phyloP scores from a whole-genome alignment of 2,329 filamentous ascomycete species.

The Colletotrichum sansevieriae region DNA sequence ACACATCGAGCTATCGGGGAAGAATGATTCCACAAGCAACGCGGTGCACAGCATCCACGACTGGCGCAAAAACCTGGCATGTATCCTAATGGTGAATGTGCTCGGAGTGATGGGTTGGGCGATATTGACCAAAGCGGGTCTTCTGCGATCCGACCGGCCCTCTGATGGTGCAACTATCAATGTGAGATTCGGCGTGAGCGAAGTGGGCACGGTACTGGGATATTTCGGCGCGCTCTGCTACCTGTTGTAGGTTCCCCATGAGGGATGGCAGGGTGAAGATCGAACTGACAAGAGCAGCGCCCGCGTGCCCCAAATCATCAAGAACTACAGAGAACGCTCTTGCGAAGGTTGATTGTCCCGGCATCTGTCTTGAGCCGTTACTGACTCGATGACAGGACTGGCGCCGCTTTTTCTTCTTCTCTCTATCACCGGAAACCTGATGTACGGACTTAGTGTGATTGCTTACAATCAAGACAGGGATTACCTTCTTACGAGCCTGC shows the following conservation, averaged over 20 bases:
- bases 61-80: conserved; percentile 28
- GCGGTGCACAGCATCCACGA: not conserved
- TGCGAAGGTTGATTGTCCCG: conserved; percentile 2
- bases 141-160: not conserved
- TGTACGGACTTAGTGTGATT: conserved; percentile 32
- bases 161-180: not conserved
- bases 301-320: conserved; percentile 30
- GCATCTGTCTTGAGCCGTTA: too few relatives aligned
- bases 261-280: fast-evolving
- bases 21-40: not conserved
- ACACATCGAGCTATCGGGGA: not conserved
- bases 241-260: not conserved
- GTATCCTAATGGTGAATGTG: not conserved
- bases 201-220: conserved; percentile 19
- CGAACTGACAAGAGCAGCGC: conserved; percentile 5
- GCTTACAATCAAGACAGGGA: conserved; percentile 27
- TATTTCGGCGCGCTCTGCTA: conserved; percentile 30
- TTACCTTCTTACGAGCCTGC: conserved; percentile 27
- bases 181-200: not conserved
- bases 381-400: not conserved
- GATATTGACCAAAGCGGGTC: not conserved
- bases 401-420: conserved; percentile 25
- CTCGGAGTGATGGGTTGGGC: conserved; percentile 16
- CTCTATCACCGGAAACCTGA: conserved; percentile 26
- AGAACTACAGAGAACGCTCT: conserved; percentile 25